These are phyloP conservation scores for Dentipellis sp. DNA, from an alignment of 768 basidiomycete species.

Conservation along the genomic window DNA sequence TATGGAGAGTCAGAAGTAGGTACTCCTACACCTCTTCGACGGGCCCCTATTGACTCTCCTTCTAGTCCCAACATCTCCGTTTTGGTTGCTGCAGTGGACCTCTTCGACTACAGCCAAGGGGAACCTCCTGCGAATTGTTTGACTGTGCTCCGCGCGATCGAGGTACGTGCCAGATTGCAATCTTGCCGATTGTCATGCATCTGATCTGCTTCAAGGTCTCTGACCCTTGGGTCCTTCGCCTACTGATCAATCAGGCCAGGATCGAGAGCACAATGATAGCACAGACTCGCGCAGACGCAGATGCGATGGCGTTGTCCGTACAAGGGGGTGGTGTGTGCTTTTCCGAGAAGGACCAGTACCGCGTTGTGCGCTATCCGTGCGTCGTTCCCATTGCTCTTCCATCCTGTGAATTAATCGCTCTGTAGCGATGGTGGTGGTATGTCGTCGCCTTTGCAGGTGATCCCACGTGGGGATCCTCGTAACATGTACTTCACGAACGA, in stretches of 20 bases:
- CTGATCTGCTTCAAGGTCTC: constrained; percentile 42
- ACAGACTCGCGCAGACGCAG: constrained; percentile 51
- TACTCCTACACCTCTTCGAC: neutral
- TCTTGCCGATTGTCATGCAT: neutral
- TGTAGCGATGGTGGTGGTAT: constrained; percentile 61
- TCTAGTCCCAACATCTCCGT: constrained; percentile 40
- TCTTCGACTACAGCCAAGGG: constrained; percentile 73
- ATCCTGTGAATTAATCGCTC: neutral
- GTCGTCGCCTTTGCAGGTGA: constrained; percentile 29
- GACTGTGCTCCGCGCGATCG: constrained; percentile 76
- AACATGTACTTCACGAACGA: constrained; percentile 9
- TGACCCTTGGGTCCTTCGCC: constrained; percentile 64
- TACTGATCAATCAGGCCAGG: constrained; percentile 63
- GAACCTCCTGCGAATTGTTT: constrained; percentile 55
- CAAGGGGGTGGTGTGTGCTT: constrained; percentile 48
- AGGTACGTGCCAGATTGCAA: constrained; percentile 35
- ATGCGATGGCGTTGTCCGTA: constrained; percentile 33
- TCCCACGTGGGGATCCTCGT: constrained; percentile 24
- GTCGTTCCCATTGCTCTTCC: constrained; percentile 17
- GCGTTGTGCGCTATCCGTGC: constrained; percentile 56
- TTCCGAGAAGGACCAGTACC: constrained; percentile 48
- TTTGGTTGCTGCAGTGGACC: constrained; percentile 58
- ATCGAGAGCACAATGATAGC: constrained; percentile 74
- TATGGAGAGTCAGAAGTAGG: constrained; percentile 51
- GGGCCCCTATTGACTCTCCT: neutral